phyloP scores from a whole-genome alignment of 1,284 basidiomycete genomes.

The Ganoderma lucidum region DNA sequence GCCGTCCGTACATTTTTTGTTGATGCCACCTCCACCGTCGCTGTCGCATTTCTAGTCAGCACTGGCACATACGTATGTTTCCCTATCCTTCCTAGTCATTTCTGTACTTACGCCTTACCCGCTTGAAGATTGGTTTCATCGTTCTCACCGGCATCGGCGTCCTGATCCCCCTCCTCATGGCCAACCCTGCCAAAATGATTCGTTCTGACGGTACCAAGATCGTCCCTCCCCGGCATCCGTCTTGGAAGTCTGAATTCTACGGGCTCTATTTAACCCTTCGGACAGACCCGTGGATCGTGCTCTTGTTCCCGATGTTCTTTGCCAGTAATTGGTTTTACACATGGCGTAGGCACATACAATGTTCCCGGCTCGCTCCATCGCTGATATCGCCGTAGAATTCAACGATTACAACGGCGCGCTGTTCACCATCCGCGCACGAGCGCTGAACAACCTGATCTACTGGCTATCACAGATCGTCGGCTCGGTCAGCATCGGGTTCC shows the following conservation, averaged over 20 bases:
- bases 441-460: conserved; percentile 74
- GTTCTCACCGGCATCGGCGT: conserved; percentile 74
- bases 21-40: conserved; percentile 17
- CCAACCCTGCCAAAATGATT: conserved; percentile 70
- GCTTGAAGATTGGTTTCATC: conserved; percentile 72
- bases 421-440: conserved; percentile 72
- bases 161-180: conserved; percentile 70
- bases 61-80: conserved; percentile 68
- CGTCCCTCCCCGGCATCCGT: conserved; percentile 63
- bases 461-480: conserved; percentile 75
- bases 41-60: conserved; percentile 46
- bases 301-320: conserved; percentile 60
- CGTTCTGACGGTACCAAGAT: conserved; percentile 80
- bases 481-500: conserved; percentile 64
- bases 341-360: conserved; percentile 58
- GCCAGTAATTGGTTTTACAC: conserved; percentile 84
- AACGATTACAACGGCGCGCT: conserved; percentile 71
- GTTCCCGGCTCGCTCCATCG: not conserved
- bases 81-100: not conserved
- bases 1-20: conserved; percentile 24
- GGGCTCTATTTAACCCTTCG: conserved; percentile 57
- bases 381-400: conserved; percentile 53
- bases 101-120: conserved; percentile 2
- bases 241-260: conserved; percentile 69
- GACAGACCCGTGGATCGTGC: conserved; percentile 59